phyloP scores from a whole-genome alignment of 179 eudicot genomes.

The Silene vulgaris region DNA sequence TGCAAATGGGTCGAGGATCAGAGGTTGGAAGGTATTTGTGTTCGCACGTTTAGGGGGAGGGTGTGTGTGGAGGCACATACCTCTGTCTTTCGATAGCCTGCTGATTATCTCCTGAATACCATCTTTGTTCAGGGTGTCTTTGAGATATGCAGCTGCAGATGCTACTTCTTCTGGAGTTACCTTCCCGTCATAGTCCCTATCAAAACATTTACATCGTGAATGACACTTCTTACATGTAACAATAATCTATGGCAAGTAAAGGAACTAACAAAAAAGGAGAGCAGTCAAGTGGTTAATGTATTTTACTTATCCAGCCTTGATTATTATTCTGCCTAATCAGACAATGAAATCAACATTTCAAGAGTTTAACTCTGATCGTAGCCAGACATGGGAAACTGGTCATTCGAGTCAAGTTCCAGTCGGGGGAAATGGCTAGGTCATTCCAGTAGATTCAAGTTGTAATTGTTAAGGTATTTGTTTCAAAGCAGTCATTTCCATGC shows the following conservation, averaged over 20 bases:
- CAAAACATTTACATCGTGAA: slow-evolving; percentile 6
- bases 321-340: not conserved
- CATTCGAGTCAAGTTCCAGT: no score
- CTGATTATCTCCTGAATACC: slow-evolving; percentile 87
- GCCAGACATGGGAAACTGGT: no score
- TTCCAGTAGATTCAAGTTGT: no score
- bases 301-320: slow-evolving; percentile 1
- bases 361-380: not conserved
- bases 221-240: not conserved
- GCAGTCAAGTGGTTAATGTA: not conserved
- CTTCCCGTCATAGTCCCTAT: slow-evolving; percentile 93
- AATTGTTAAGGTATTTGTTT: no score
- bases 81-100: slow-evolving; percentile 88
- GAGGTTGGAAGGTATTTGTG: not conserved
- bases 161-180: slow-evolving; percentile 96
- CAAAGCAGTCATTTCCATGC: no score
- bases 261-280: not conserved
- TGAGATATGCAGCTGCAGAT: slow-evolving; percentile 82
- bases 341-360: not conserved
- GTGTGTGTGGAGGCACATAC: slow-evolving; percentile 34
- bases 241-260: not conserved
- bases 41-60: not conserved
- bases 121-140: slow-evolving; percentile 77
- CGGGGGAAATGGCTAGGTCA: no score
- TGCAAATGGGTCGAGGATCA: not conserved